Evolutionary conservation across 2,329 filamentous ascomycete species (phyloP).

Genomic region (Paecilomyces formosus): DNA sequence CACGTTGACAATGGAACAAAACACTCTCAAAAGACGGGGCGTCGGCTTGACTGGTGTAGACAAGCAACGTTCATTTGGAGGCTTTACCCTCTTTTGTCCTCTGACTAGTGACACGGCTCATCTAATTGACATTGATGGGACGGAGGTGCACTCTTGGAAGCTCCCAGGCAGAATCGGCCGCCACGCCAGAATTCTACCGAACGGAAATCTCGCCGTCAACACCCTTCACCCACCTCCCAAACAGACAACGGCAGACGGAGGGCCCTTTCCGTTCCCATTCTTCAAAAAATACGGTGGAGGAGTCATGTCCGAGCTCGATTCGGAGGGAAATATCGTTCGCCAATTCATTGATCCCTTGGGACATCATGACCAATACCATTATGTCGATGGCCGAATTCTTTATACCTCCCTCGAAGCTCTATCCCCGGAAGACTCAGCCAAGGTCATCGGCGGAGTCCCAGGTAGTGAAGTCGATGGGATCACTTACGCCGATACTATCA

Average conservation of each 20-base stretch:
- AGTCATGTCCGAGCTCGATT: slow-evolving; percentile 37
- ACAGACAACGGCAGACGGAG: slow-evolving; percentile 7
- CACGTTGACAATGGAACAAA: slow-evolving; percentile 32
- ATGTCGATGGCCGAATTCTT: slow-evolving; percentile 35
- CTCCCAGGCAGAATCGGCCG: slow-evolving; percentile 35
- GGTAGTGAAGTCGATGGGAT: slow-evolving; percentile 24
- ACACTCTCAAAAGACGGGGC: slow-evolving; percentile 35
- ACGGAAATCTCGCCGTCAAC: slow-evolving; percentile 40
- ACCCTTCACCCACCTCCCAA: slow-evolving; percentile 28
- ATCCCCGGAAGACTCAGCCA: slow-evolving; percentile 24
- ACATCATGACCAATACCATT: slow-evolving; percentile 42
- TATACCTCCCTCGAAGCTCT: slow-evolving; percentile 39
- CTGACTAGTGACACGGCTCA: slow-evolving; percentile 34
- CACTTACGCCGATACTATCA: slow-evolving; percentile 33
- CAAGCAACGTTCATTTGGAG: slow-evolving; percentile 26
- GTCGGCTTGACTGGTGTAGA: slow-evolving; percentile 35
- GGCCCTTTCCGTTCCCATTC: slow-evolving; percentile 34
- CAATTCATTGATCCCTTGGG: slow-evolving; percentile 36
- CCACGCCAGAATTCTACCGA: slow-evolving; percentile 37
- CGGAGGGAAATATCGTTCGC: slow-evolving; percentile 29
- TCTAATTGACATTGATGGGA: slow-evolving; percentile 33
- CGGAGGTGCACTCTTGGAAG: slow-evolving; percentile 38
- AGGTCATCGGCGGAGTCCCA: slow-evolving; percentile 35
- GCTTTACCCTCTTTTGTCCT: slow-evolving; percentile 36
- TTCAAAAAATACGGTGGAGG: slow-evolving; percentile 42